phyloP scores from a whole-genome alignment of 257 asterid genomes.

The Scutellaria minor region DNA sequence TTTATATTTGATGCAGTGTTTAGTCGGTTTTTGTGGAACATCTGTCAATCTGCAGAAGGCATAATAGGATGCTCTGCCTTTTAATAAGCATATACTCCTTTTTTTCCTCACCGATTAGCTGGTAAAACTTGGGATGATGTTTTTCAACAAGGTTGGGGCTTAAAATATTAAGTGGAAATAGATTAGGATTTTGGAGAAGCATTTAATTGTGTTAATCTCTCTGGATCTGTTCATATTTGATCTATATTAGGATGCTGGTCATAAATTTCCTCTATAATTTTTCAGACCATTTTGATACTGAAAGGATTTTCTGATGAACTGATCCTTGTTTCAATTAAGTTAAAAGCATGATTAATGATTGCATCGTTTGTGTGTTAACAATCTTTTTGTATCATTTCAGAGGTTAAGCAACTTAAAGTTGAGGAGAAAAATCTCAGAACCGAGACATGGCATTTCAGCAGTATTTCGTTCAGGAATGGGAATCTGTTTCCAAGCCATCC shows the following conservation, averaged over 20 bases:
- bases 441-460: slow-evolving; percentile 62
- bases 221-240: neutral
- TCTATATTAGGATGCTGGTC: neutral
- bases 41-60: neutral
- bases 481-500: slow-evolving; percentile 48
- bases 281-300: neutral
- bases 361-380: neutral
- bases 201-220: neutral
- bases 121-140: no score
- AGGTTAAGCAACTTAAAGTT: slow-evolving; percentile 1
- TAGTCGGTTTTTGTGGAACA: neutral
- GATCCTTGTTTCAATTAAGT: neutral
- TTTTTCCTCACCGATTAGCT: neutral
- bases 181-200: neutral
- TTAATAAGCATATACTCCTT: neutral
- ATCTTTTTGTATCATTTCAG: slow-evolving; percentile 24
- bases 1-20: neutral
- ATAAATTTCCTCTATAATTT: neutral
- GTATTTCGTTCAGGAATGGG: slow-evolving; percentile 55
- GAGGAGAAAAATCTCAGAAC: neutral
- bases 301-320: neutral
- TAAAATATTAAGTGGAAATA: neutral
- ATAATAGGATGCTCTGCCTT: neutral
- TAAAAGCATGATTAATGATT: neutral
- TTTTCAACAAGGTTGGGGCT: no score